Conservation (phyloP, 176 grass and related monocot species). For the Musa troglodytarum region DNA sequence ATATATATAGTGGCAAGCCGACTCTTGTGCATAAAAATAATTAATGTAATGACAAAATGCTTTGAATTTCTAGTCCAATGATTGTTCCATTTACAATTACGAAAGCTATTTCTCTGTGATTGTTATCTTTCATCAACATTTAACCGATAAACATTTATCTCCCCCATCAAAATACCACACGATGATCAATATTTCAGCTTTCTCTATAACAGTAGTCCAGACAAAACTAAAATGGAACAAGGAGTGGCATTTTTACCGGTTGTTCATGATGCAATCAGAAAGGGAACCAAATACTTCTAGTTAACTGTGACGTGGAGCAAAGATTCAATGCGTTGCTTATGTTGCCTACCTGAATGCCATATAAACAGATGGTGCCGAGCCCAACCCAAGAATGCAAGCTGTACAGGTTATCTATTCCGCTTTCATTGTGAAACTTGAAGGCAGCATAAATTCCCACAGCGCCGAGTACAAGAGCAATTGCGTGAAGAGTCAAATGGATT, state of each 20-base stretch:
- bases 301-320: background rate
- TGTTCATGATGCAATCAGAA: slow-evolving; percentile 10
- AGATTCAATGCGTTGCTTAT: background rate
- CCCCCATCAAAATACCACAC: too few relatives aligned
- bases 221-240: slow-evolving; percentile 44
- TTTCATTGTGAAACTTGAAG: slow-evolving; percentile 87
- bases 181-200: too few relatives aligned
- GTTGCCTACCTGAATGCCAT: slow-evolving; percentile 52
- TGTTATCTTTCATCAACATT: slow-evolving; percentile 5
- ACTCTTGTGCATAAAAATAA: too few relatives aligned
- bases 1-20: too few relatives aligned
- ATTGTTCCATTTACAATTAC: too few relatives aligned
- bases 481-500: slow-evolving; percentile 62
- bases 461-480: slow-evolving; percentile 51
- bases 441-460: slow-evolving; percentile 71
- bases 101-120: too few relatives aligned
- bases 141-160: too few relatives aligned
- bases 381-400: slow-evolving; percentile 94
- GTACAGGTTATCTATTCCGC: slow-evolving; percentile 84
- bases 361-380: slow-evolving; percentile 58
- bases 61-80: too few relatives aligned
- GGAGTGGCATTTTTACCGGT: slow-evolving; percentile 60
- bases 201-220: too few relatives aligned
- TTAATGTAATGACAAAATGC: too few relatives aligned
- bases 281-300: background rate